Evolutionary conservation across 163 green algal genomes (phyloP).

Genomic region (Chlorella variabilis): DNA sequence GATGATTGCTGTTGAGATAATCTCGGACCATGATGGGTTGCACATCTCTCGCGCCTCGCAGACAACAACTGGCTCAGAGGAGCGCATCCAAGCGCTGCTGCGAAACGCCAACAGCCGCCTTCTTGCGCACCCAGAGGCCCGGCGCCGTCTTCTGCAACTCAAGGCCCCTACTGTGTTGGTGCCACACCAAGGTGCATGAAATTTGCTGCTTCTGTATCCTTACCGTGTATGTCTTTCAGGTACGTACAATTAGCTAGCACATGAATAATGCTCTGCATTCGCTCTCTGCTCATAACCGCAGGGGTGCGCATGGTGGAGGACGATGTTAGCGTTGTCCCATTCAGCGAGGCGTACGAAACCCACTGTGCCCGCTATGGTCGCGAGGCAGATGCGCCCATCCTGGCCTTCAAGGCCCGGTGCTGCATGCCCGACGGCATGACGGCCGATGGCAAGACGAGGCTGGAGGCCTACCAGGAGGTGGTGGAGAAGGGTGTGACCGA

Average conservation of each 20-base stretch:
- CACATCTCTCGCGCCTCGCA: background rate
- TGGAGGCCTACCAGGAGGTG: conserved; percentile 79
- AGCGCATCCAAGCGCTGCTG: conserved; percentile 92
- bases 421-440: conserved; percentile 47
- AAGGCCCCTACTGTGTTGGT: conserved; percentile 83
- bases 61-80: conserved; percentile 71
- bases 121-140: conserved; percentile 78
- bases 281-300: background rate
- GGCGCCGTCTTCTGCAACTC: conserved; percentile 77
- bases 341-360: conserved; percentile 93
- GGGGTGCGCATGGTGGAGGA: conserved; percentile 91
- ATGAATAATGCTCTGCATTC: no score
- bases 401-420: conserved; percentile 90
- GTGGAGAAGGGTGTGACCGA: conserved; percentile 73
- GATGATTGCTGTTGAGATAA: no score
- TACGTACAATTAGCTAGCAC: no score
- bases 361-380: conserved; percentile 91
- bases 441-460: conserved; percentile 28
- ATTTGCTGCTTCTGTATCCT: background rate
- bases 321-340: conserved; percentile 81
- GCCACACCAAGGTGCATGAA: background rate
- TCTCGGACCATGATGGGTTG: no score
- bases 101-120: conserved; percentile 86
- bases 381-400: conserved; percentile 92
- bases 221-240: no score